Conservation (phyloP, 306 rosid species). For the Quercus variabilis region DNA sequence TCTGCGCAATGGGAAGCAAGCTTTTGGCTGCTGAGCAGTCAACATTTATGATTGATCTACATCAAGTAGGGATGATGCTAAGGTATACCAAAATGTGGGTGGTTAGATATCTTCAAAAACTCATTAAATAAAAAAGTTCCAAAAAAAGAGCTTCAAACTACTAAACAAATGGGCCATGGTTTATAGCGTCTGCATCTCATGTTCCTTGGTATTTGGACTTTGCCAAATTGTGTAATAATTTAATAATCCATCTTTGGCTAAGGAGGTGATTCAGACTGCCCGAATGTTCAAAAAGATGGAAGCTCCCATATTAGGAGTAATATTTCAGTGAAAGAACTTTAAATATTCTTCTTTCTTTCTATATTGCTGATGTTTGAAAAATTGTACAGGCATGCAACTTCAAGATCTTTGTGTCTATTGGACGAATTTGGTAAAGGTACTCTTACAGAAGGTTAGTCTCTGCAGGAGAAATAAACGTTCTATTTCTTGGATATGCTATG, state of each 20-base stretch:
- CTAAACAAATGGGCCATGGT: background rate
- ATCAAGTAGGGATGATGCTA: slow-evolving; percentile 95
- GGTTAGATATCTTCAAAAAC: background rate
- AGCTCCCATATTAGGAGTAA: slow-evolving; percentile 4
- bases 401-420: slow-evolving; percentile 70
- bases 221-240: background rate
- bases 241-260: slow-evolving; percentile 1
- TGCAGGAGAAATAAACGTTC: slow-evolving; percentile 6
- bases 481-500: slow-evolving; percentile 1
- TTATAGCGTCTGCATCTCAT: slow-evolving; percentile 13
- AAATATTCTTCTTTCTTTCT: background rate
- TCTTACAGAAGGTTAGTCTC: slow-evolving; percentile 88
- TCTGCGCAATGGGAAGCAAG: slow-evolving; percentile 91
- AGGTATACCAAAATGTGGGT: slow-evolving; percentile 50
- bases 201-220: slow-evolving; percentile 5
- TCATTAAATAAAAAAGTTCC: too few species aligned
- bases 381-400: slow-evolving; percentile 77
- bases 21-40: slow-evolving; percentile 91
- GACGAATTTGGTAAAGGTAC: slow-evolving; percentile 99
- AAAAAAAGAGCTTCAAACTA: slow-evolving; percentile 1
- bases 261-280: slow-evolving; percentile 3
- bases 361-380: background rate
- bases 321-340: slow-evolving; percentile 1
- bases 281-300: background rate
- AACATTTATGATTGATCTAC: slow-evolving; percentile 91